These are phyloP conservation scores for Dendrobium chrysotoxum DNA, from an alignment of 106 monocot genomes.

Conservation along the genomic window DNA sequence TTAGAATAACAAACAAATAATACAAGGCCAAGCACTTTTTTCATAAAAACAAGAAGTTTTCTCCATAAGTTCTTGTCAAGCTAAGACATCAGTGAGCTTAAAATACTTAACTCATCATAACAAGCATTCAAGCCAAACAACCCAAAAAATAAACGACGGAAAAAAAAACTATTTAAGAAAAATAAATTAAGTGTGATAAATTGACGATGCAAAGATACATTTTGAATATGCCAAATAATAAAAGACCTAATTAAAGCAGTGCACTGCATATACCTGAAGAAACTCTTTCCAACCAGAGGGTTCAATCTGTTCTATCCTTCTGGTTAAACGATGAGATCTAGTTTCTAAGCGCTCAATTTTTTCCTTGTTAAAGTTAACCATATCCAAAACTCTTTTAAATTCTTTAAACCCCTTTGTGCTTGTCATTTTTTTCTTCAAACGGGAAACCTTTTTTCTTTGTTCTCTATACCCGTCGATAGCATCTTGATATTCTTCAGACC, in stretches of 20 bases:
- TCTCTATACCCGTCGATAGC: conserved; percentile 63
- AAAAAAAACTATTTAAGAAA: background rate
- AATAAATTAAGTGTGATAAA: background rate
- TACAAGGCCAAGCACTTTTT: background rate
- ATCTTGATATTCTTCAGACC: conserved; percentile 56
- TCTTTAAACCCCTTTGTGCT: conserved; percentile 70
- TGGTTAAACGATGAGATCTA: conserved; percentile 61
- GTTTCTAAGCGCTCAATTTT: conserved; percentile 70
- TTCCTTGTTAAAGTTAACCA: conserved; percentile 68
- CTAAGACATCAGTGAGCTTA: background rate
- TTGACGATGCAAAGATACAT: background rate
- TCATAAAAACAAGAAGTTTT: background rate
- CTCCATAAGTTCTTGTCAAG: background rate
- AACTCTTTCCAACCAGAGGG: conserved; percentile 99
- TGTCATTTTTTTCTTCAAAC: conserved; percentile 72
- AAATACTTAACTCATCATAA: no score
- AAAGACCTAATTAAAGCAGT: background rate
- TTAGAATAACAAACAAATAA: background rate
- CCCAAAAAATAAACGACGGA: background rate
- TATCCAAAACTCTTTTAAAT: conserved; percentile 70
- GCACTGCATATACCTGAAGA: conserved; percentile 54
- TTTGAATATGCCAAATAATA: background rate
- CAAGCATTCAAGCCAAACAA: background rate
- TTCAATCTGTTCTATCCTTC: conserved; percentile 85
- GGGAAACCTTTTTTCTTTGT: conserved; percentile 71